A percentile compares a stretch with the other conserved stretches of the same genome.
Evolutionary conservation across 2,329 filamentous ascomycete genomes (phyloP).

Genomic region (Cordyceps tenuipes): DNA sequence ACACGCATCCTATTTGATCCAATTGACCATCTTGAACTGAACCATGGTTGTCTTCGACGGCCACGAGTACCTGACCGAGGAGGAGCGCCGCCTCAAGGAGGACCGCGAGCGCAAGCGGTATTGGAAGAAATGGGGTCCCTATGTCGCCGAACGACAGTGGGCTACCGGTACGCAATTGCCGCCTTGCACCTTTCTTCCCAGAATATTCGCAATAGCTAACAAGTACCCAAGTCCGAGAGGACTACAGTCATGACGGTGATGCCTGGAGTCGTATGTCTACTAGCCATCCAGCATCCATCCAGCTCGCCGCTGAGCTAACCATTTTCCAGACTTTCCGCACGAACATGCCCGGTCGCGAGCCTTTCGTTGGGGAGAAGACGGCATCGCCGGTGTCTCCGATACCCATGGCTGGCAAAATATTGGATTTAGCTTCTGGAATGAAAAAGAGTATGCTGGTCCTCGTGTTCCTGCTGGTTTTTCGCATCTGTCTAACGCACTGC

Average conservation of each 20-base stretch:
- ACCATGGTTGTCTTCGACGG: constrained; percentile 84
- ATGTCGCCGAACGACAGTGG: constrained; percentile 91
- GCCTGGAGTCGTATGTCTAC: constrained; percentile 77
- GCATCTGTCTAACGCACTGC: constrained; percentile 29
- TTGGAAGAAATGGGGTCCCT: constrained; percentile 98
- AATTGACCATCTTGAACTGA: constrained; percentile 7
- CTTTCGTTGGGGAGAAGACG: constrained; percentile 94
- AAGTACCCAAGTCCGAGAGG: constrained; percentile 61
- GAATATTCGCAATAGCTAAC: constrained; percentile 13
- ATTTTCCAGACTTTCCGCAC: constrained; percentile 72
- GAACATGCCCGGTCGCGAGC: constrained; percentile 82
- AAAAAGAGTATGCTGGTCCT: constrained; percentile 64
- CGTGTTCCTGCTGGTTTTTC: not conserved
- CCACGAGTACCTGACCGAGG: constrained; percentile 78
- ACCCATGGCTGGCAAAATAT: constrained; percentile 88
- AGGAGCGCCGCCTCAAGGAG: constrained; percentile 83
- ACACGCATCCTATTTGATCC: not conserved
- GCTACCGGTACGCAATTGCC: constrained; percentile 58
- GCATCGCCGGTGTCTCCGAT: constrained; percentile 88
- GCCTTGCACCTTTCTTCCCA: not conserved
- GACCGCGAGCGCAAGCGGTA: constrained; percentile 79
- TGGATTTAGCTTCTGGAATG: constrained; percentile 96
- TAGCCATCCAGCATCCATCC: not conserved
- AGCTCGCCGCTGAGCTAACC: not conserved
- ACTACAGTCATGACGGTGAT: constrained; percentile 83